phyloP scores from a whole-genome alignment of 306 rosid genomes.

The Prunus kanzakura region DNA sequence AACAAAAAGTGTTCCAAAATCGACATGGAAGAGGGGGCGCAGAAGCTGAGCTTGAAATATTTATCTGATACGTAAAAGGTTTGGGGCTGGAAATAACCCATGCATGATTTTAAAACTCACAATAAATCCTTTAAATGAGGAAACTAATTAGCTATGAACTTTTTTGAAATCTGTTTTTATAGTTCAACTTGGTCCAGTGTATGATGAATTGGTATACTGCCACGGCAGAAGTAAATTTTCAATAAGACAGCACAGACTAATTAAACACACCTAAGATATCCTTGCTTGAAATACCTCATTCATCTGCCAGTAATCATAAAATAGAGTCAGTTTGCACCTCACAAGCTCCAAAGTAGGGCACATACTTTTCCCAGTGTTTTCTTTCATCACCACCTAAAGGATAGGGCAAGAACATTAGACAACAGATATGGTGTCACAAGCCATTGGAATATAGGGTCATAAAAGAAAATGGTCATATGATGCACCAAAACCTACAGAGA shows the following conservation, averaged over 20 bases:
- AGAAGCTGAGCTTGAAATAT: background rate
- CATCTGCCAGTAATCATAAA: slow-evolving; percentile 89
- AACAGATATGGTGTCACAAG: background rate
- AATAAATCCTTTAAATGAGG: background rate
- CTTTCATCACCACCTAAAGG: slow-evolving; percentile 60
- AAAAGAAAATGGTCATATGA: background rate
- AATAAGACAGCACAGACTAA: background rate
- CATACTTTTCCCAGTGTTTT: slow-evolving; percentile 34
- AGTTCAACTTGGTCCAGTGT: background rate
- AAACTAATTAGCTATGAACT: background rate
- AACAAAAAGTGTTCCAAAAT: background rate
- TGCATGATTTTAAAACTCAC: background rate
- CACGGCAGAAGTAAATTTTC: background rate
- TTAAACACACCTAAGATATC: slow-evolving; percentile 20
- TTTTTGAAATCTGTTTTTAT: no score
- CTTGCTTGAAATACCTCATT: slow-evolving; percentile 67
- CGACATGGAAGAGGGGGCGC: background rate
- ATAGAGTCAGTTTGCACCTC: slow-evolving; percentile 81
- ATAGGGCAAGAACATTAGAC: slow-evolving; percentile 9
- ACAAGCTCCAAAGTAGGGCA: slow-evolving; percentile 65
- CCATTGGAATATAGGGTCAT: background rate
- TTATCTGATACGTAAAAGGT: background rate
- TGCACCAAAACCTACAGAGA: background rate
- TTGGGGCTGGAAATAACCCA: background rate
- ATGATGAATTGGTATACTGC: background rate